Percentiles rank a stretch among this genome's conserved stretches.
phyloP scores from a whole-genome alignment of 345 rosid genomes.

The Clausena lansium region DNA sequence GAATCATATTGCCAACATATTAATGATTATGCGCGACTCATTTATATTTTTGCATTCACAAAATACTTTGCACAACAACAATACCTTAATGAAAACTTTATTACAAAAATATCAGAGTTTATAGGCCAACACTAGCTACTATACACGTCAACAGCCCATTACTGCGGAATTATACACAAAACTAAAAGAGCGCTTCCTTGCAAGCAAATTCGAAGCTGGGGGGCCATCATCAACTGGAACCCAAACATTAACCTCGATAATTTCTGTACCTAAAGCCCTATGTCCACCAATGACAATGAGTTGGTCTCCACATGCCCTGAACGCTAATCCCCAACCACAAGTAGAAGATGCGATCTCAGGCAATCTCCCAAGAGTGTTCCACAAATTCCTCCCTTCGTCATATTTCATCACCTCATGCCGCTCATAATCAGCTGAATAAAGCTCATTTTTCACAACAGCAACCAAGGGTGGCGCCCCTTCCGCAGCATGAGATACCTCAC shows the following conservation, averaged over 20 bases:
- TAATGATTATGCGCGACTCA: too few species aligned
- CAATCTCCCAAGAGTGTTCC: constrained; percentile 53
- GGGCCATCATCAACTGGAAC: constrained; percentile 48
- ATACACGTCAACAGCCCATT: constrained; percentile 67
- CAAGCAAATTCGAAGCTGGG: constrained; percentile 61
- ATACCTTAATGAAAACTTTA: too few species aligned
- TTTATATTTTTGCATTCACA: too few species aligned
- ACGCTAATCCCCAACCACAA: constrained; percentile 89
- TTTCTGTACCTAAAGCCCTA: constrained; percentile 39
- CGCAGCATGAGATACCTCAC: too few species aligned
- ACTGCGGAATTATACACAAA: constrained; percentile 81
- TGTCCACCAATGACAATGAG: constrained; percentile 66
- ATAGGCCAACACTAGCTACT: too few species aligned
- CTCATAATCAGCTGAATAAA: constrained; percentile 72
- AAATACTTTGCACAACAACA: too few species aligned
- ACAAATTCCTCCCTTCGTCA: constrained; percentile 44
- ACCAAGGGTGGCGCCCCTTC: constrained; percentile 73
- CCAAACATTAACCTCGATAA: constrained; percentile 72
- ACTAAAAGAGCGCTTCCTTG: constrained; percentile 38
- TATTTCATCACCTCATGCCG: constrained; percentile 51
- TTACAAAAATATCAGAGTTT: too few species aligned
- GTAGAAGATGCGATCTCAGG: constrained; percentile 55
- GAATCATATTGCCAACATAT: too few species aligned
- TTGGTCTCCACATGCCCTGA: constrained; percentile 68
- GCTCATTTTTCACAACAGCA: constrained; percentile 67